Evolutionary conservation across 78 protist genomes (phyloP), one percentile per base, ranked within the genome.

Genomic region (Dictyostelium discoideum): DNA sequence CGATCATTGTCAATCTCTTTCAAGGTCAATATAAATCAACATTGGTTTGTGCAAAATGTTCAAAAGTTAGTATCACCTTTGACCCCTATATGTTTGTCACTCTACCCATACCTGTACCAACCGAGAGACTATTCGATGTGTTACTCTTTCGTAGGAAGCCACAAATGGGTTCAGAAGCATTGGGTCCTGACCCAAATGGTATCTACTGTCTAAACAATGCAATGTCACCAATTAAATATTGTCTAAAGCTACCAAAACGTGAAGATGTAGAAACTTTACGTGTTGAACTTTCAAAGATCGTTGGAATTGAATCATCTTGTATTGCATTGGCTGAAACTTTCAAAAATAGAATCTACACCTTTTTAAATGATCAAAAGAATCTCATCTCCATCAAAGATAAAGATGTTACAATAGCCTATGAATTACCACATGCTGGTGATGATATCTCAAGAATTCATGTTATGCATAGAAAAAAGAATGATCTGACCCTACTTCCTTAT

Each of bases 11-110:
- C n/a, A 94, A 94, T 40, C 44, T 92, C 40, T 98, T 98, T 87
- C 98, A 98, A 46, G 99, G 98, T 44, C 97, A 95, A 94, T 72
- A 92, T 54, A 95, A 96, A 60, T 86, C 96, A 11, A 79, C 88
- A 8, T 78, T 97, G n/a, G 84, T 40, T 16, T 98, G 99, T 81
- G 92, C 97, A 7, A 39, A 77, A 69, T 84, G 85, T 72, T 29
- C 85, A 13, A 90, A 96, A 63, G 86, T 76, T 50, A 80, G 95
- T 24, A 86, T 94, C 18, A 93, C 96, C 1, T 98, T 90, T 65
- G 98, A 97, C 39, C 98, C 99, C 20, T 97, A 72, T 72, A 97
- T 97, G 98, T 98, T 78, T 92, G 95, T 98, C 46, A 48, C 97
- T 32, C 42, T 98, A 26, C 99, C 98, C 0, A 80, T 98, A 5